Evolutionary conservation across 441 rosid genomes (phyloP), one percentile per base, ranked within the genome.

Genomic region (Monsonia emarginata): DNA sequence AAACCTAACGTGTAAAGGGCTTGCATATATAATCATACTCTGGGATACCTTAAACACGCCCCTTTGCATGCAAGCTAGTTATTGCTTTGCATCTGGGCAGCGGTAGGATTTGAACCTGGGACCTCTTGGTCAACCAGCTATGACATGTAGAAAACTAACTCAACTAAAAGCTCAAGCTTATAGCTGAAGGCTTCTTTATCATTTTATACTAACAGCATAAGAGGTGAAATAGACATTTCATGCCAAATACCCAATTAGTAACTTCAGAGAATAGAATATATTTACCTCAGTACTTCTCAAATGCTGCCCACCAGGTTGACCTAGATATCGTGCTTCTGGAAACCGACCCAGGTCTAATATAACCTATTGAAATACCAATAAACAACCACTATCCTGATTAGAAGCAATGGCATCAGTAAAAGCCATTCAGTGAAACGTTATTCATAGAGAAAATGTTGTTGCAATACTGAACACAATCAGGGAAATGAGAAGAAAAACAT

Each of bases 311-410:
- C 86, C 82, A 21, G 50, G 65, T 81, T 81, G 84, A 59, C 86
- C 90, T 0, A 77, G 81, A 79, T 80, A 83, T 44, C 85, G 87
- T 64, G 94, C 94, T 61, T 81, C 86, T 16, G 85, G 88, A 66
- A 84, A 76, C 67, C 83, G 82, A 18, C 88, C 94, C 48, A 85
- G 67, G 70, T 85, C 90, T 75, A 85, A 54, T 48, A 79, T 46
- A 61, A 87, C 88, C 90, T 84, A 52, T 60, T 52, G 52, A 63
- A 34, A 44, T 54, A 48, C 30, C 7, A 59, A 46, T 11, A 31
- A 18, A 27, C 9, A 69, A 54, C 21, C n/a, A 61, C 61, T 14
- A 10, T 32, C 66, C n/a, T 18, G 14, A 4, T 4, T n/a, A 56
- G 67, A 1, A 44, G 30, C 6, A 77, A 31, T 22, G 19, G 21